Base-by-base conservation (phyloP, 2,329 filamentous ascomycete genomes). In the Sclerotinia minor region DNA sequence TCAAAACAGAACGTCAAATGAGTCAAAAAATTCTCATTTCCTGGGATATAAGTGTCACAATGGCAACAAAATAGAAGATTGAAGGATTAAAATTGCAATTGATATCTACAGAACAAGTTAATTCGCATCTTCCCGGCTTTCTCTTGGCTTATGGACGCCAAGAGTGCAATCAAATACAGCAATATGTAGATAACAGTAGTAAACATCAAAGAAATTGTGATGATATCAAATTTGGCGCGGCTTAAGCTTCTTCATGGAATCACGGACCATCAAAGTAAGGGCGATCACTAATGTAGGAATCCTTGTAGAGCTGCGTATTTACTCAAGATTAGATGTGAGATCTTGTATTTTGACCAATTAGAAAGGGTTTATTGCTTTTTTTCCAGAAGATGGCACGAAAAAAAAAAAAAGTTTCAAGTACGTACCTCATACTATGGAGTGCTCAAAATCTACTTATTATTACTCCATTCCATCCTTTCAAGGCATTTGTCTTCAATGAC, bases 241-340 rank as follows among this genome's bases (percentile, higher is more conserved):
- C 53, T 35, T 35, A 7, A n/a, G 19, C 29, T 55, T 55, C 53
- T 55, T 32, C 19, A 35, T 54, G 5, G 29, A 32, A 35, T 35
- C 52, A 55, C 53, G 53, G 53, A 55, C 53, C 53, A 55, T 29
- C 53, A 55, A 11, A 32, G 53, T 7, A 55, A n/a, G 53, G 53
- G 29, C 29, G 29, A 55, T 55, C 53, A 35, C 35, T 55, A 11
- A 13, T 54, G 52, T 32, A 32, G 29, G 26, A 32, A 54, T 32
- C 52, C 52, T 32, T 54, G 52, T 54, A 21, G 19, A 29, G 26
- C 24, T 32, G 19, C 52, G 9, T 21, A n/a, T 13, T 6, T n/a
- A 11, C 13, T 54, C 11, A 35, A 21, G 4, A 24, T 21, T 17
- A 32, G 50, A 11, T 32, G 26, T 17, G 11, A 35, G 32, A 35